Percentiles rank a stretch among this genome's conserved stretches.
phyloP scores from a whole-genome alignment of 345 rosid genomes.

The Diplotaxis tenuifolia region DNA sequence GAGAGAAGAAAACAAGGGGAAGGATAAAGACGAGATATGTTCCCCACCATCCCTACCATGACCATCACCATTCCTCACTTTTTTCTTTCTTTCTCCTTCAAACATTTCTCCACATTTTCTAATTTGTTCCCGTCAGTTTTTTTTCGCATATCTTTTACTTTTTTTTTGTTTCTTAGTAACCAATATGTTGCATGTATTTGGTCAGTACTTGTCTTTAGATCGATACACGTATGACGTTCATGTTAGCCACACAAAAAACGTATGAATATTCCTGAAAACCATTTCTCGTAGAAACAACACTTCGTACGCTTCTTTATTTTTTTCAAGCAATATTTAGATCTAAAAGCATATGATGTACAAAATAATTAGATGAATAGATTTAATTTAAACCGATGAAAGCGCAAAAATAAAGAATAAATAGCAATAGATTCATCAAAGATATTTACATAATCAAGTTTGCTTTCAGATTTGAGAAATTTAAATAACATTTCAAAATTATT shows the following conservation, averaged over 20 bases:
- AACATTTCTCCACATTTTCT: constrained; percentile 9
- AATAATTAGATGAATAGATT: too few species aligned
- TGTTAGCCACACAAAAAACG: neutral
- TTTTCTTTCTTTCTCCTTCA: constrained; percentile 20
- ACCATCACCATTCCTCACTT: constrained; percentile 32
- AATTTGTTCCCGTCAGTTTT: constrained; percentile 20
- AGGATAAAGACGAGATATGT: constrained; percentile 35
- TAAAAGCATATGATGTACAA: too few species aligned
- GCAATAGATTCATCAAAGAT: too few species aligned
- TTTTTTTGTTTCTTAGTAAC: constrained; percentile 7
- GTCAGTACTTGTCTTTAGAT: constrained; percentile 21
- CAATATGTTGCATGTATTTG: constrained; percentile 22
- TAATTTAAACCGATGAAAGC: too few species aligned
- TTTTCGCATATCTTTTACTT: neutral
- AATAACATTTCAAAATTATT: neutral
- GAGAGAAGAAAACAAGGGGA: constrained; percentile 1
- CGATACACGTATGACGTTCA: neutral
- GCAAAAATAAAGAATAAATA: too few species aligned
- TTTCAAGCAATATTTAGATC: too few species aligned
- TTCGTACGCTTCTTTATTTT: too few species aligned
- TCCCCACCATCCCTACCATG: constrained; percentile 36
- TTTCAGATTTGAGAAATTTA: neutral
- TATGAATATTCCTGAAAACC: neutral
- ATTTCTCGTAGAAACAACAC: too few species aligned
- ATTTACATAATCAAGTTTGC: too few species aligned